phyloP scores from a whole-genome alignment of 2,329 filamentous ascomycete species.

The Colletotrichum siamense region DNA sequence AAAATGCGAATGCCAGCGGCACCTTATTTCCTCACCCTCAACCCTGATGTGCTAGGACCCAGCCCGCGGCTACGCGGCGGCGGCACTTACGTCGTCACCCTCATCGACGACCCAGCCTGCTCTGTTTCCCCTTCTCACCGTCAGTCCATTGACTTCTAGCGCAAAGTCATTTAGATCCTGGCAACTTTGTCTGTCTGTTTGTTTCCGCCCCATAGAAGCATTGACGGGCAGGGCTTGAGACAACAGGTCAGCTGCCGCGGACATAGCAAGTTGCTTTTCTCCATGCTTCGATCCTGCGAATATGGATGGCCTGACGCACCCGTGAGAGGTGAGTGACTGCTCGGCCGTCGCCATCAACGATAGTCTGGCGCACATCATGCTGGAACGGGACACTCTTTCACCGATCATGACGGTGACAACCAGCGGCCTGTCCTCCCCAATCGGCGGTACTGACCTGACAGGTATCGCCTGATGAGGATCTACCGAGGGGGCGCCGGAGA shows the following conservation, averaged over 20 bases:
- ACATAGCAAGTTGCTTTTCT: neutral
- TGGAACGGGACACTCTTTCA: neutral
- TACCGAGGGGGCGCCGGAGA: neutral
- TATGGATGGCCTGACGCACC: neutral
- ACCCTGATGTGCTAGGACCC: neutral
- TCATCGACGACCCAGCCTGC: neutral
- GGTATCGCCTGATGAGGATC: constrained; percentile 7
- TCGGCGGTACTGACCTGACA: neutral
- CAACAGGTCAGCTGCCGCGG: neutral
- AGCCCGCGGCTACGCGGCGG: neutral
- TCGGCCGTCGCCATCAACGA: neutral
- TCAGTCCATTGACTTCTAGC: neutral
- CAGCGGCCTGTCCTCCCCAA: neutral
- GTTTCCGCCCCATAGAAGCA: neutral
- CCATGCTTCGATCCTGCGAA: neutral
- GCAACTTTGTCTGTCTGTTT: neutral
- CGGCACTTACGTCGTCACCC: neutral
- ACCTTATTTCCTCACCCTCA: neutral
- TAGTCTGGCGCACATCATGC: neutral
- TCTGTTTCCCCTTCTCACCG: neutral
- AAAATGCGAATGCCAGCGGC: neutral
- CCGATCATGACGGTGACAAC: neutral
- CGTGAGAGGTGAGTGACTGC: neutral
- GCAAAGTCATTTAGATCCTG: neutral
- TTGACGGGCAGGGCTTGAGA: neutral